Evolutionary conservation across 768 basidiomycete species (phyloP).

Genomic region (Pilatotrama ljubarskyi): DNA sequence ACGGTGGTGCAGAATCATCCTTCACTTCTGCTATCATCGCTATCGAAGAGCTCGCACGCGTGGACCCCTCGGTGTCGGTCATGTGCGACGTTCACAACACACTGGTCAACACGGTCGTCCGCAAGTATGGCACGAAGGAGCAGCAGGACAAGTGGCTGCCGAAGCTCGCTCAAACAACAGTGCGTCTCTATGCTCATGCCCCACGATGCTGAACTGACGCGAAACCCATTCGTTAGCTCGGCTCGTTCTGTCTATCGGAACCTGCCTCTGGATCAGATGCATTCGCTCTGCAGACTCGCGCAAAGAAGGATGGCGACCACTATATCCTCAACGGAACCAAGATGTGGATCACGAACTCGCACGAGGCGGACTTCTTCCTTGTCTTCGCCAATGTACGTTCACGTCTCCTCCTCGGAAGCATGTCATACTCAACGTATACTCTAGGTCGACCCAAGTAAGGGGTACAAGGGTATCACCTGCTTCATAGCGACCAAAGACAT

Average conservation of each 20-base stretch:
- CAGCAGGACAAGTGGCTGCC: slow-evolving; percentile 91
- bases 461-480: slow-evolving; percentile 99
- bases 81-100: slow-evolving; percentile 99
- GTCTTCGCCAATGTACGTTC: slow-evolving; percentile 90
- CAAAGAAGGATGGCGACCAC: slow-evolving; percentile 80
- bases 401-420: background rate
- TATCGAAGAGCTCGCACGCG: slow-evolving; percentile 94
- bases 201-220: background rate
- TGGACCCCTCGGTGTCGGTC: slow-evolving; percentile 96
- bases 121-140: slow-evolving; percentile 80
- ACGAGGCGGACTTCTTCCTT: slow-evolving; percentile 87
- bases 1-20: slow-evolving; percentile 85
- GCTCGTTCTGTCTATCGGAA: slow-evolving; percentile 95
- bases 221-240: slow-evolving; percentile 56
- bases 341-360: slow-evolving; percentile 99
- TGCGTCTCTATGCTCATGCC: slow-evolving; percentile 30
- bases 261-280: slow-evolving; percentile 94
- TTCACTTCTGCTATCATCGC: slow-evolving; percentile 96
- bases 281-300: slow-evolving; percentile 93
- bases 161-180: slow-evolving; percentile 74
- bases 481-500: slow-evolving; percentile 95
- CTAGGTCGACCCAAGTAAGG: slow-evolving; percentile 82
- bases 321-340: slow-evolving; percentile 96
- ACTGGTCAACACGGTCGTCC: slow-evolving; percentile 91
- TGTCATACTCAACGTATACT: background rate